phyloP scores from a whole-genome alignment of 2,329 filamentous ascomycete species.

The Fusarium napiforme region DNA sequence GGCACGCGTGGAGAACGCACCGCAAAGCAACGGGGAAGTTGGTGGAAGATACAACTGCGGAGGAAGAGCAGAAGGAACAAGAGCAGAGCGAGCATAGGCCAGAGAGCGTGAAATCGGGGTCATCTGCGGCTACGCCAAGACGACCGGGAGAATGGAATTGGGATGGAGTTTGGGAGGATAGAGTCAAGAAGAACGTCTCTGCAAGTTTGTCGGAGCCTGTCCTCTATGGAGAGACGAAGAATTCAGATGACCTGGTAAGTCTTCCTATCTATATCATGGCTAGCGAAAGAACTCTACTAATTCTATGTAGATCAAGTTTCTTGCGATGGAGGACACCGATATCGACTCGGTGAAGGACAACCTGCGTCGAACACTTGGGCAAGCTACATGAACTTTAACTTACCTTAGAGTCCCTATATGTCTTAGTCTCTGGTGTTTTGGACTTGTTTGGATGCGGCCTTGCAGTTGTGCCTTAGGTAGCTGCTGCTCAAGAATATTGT shows the following conservation, averaged over 20 bases:
- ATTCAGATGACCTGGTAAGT: constrained; percentile 78
- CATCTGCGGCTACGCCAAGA: constrained; percentile 15
- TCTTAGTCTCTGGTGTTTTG: neutral
- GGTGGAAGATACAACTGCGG: constrained; percentile 17
- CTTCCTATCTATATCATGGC: too few species aligned
- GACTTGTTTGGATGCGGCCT: neutral
- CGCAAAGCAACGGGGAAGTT: constrained; percentile 54
- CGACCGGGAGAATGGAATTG: constrained; percentile 91
- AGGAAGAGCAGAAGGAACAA: neutral
- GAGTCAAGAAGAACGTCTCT: constrained; percentile 82
- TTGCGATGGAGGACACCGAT: constrained; percentile 70
- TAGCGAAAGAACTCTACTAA: constrained; percentile 18
- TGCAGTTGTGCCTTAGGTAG: neutral
- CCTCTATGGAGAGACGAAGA: constrained; percentile 74
- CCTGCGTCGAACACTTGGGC: constrained; percentile 62
- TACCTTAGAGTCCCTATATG: neutral
- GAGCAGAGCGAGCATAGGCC: neutral
- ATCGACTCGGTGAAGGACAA: constrained; percentile 69
- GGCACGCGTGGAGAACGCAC: constrained; percentile 90
- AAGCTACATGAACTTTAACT: constrained; percentile 38
- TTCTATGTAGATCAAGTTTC: constrained; percentile 68
- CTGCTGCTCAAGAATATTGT: neutral
- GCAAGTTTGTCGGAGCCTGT: constrained; percentile 82
- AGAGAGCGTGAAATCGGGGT: constrained; percentile 18
- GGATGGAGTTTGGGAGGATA: constrained; percentile 95